Percentiles rank a stretch among this genome's conserved stretches.
Conservation (phyloP, 139 green algal genomes). For the Closterium sp. region DNA sequence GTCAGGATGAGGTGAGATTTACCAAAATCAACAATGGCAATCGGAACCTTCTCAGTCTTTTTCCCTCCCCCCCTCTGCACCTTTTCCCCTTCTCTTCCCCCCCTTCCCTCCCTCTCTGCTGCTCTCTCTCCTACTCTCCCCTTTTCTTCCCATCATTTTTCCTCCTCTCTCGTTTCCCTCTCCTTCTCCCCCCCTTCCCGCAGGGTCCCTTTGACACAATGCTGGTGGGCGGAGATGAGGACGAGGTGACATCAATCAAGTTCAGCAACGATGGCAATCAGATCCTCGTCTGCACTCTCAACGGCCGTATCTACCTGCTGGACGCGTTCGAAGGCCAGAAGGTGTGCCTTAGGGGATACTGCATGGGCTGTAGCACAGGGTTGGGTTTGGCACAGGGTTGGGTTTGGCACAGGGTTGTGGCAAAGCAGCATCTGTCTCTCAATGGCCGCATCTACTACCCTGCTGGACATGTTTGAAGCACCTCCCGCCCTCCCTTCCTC, state of each 20-base stretch:
- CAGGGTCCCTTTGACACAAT: slow-evolving; percentile 84
- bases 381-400: too few species aligned
- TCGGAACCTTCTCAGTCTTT: too few species aligned
- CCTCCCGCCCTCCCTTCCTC: not conserved
- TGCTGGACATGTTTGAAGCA: too few species aligned
- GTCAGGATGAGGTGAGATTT: slow-evolving; percentile 34
- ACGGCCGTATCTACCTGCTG: slow-evolving; percentile 68
- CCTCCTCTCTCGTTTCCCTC: not conserved
- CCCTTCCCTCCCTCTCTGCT: not conserved
- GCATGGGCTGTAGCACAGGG: not conserved
- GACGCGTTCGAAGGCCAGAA: slow-evolving; percentile 74
- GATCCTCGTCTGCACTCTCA: slow-evolving; percentile 61
- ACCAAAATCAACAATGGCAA: slow-evolving; percentile 79
- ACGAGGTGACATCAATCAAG: slow-evolving; percentile 56
- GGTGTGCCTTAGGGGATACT: not conserved
- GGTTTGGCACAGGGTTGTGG: not conserved
- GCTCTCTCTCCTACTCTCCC: not conserved
- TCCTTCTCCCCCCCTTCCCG: not conserved
- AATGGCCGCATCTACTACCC: too few species aligned
- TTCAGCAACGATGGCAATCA: slow-evolving; percentile 82
- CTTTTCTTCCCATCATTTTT: not conserved
- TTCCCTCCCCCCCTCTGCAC: too few species aligned
- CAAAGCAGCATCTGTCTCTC: too few species aligned
- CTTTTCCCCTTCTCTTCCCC: not conserved
- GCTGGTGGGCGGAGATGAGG: slow-evolving; percentile 47